These are phyloP conservation scores for Pythium utonaiense DNA, from an alignment of 352 stramenopile genomes.

Conservation along the genomic window DNA sequence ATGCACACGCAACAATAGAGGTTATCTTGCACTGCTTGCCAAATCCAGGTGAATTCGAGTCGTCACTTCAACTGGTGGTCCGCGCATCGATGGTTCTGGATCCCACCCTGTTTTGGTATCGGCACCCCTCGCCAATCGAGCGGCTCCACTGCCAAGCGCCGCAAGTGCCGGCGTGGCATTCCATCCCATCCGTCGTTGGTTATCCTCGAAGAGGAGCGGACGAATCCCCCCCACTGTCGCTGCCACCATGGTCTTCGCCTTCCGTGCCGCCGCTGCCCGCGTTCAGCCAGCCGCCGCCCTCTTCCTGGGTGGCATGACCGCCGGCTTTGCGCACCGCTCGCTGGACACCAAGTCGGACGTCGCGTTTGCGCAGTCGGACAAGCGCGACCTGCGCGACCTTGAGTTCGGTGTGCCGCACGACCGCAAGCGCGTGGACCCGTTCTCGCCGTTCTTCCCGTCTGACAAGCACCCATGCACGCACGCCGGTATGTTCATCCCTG, in stretches of 20 bases:
- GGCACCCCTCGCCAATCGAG: conserved; percentile 15
- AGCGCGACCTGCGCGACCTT: conserved; percentile 77
- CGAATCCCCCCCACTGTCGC: neutral
- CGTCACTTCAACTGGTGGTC: conserved; percentile 10
- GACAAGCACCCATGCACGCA: conserved; percentile 90
- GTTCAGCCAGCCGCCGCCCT: conserved; percentile 44
- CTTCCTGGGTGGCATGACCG: conserved; percentile 49
- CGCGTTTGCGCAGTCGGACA: conserved; percentile 48
- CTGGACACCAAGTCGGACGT: conserved; percentile 16
- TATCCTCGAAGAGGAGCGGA: neutral
- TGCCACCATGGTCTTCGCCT: conserved; percentile 58
- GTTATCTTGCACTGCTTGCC: neutral
- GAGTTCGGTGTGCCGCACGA: conserved; percentile 85
- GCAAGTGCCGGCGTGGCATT: neutral
- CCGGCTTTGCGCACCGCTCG: conserved; percentile 42
- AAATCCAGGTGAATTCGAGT: conserved; percentile 3
- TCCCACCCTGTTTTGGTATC: conserved; percentile 25
- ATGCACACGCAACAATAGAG: conserved; percentile 5
- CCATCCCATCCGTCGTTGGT: conserved; percentile 2
- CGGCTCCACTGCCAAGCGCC: conserved; percentile 11
- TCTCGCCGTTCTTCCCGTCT: conserved; percentile 87
- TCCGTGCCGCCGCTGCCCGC: conserved; percentile 41
- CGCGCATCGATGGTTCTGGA: neutral
- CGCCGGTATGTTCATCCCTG: conserved; percentile 89
- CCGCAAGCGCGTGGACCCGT: conserved; percentile 86